A percentile compares a stretch with the other conserved stretches of the same genome.
Conservation (phyloP, 345 rosid species). For the Eucalyptus curtisii region DNA sequence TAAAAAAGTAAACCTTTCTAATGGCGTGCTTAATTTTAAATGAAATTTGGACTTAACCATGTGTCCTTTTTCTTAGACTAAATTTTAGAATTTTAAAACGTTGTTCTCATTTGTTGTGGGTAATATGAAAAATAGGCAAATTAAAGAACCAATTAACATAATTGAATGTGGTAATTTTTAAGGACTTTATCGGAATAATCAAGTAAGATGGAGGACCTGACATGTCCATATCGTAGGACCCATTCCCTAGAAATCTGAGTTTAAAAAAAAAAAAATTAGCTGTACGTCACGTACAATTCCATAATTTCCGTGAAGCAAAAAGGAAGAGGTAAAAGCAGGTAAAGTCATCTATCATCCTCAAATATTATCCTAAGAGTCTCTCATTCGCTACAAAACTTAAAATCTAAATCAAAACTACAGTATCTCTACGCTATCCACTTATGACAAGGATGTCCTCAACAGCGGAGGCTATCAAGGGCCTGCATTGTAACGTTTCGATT, state of each 20-base stretch:
- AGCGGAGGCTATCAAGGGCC: rapidly evolving
- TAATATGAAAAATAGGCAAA: background rate
- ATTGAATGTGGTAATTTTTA: background rate
- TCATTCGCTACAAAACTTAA: rapidly evolving
- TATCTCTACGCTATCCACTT: background rate
- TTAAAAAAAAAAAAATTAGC: background rate
- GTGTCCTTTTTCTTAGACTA: background rate
- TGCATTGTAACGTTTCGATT: rapidly evolving
- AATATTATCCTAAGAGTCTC: background rate
- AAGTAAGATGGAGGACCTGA: background rate
- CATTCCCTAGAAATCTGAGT: background rate
- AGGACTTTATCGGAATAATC: background rate
- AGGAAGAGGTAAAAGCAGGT: background rate
- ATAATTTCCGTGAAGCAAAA: background rate
- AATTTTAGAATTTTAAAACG: background rate
- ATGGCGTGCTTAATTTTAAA: background rate
- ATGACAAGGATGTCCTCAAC: background rate
- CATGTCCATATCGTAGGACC: background rate
- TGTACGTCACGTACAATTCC: background rate
- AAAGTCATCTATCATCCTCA: background rate
- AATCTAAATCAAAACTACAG: background rate
- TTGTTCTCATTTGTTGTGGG: background rate
- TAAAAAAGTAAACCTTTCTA: background rate
- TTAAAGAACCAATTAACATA: background rate
- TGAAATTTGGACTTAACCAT: background rate